Evolutionary conservation across 2,329 filamentous ascomycete genomes (phyloP).

Genomic region (Gaeumannomyces tritici): DNA sequence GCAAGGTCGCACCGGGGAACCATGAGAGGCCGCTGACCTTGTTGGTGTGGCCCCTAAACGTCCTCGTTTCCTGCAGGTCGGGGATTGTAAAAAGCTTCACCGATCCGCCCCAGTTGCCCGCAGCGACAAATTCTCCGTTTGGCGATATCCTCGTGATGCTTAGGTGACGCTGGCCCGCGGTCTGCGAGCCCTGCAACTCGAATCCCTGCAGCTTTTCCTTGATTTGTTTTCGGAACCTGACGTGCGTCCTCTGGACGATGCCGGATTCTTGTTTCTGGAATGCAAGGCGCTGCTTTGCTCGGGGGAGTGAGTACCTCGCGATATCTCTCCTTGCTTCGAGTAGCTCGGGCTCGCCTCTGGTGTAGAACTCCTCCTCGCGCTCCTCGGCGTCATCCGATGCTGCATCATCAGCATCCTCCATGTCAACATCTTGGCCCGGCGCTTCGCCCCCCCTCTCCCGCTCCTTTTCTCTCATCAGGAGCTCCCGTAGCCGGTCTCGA

Average conservation of each 20-base stretch:
- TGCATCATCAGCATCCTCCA: conserved; percentile 44
- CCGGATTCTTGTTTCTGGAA: conserved; percentile 72
- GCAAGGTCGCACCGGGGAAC: conserved; percentile 73
- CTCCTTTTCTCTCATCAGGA: conserved; percentile 49
- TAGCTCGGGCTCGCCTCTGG: conserved; percentile 65
- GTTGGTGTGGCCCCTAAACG: conserved; percentile 75
- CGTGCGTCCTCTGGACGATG: conserved; percentile 80
- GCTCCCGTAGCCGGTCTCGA: conserved; percentile 73
- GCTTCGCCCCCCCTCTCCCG: conserved; percentile 44
- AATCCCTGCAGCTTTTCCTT: conserved; percentile 76
- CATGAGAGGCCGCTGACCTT: conserved; percentile 86
- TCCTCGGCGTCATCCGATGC: conserved; percentile 55
- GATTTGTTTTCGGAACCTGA: conserved; percentile 82
- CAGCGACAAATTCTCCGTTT: conserved; percentile 71
- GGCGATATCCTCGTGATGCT: conserved; percentile 89
- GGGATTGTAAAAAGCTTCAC: conserved; percentile 81
- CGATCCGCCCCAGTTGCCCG: conserved; percentile 87
- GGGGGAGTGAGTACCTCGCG: conserved; percentile 72
- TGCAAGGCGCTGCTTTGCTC: conserved; percentile 66
- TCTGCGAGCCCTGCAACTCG: conserved; percentile 89
- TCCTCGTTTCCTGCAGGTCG: conserved; percentile 65
- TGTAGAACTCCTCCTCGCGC: conserved; percentile 92
- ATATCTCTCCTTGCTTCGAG: conserved; percentile 70
- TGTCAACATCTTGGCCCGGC: conserved; percentile 48
- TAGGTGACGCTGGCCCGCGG: conserved; percentile 80